Evolutionary conservation across 805 yeast genomes (phyloP), one percentile per base, ranked within the genome.

Genomic region (Saccharomyces kudriavzevii): DNA sequence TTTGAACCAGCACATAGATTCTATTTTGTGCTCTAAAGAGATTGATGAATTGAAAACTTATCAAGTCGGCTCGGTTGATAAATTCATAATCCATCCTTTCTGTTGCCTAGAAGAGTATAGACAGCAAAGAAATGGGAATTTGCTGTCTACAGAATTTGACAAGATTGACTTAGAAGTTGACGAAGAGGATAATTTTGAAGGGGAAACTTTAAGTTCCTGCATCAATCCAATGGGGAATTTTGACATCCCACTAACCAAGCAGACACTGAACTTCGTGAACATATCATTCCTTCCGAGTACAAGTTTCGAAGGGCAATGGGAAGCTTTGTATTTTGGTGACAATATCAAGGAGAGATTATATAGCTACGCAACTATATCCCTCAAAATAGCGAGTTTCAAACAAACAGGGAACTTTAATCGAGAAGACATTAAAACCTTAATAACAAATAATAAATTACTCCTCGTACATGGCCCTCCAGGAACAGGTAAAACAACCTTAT

Each of bases 381-480:
- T 70, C 30, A 65, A 64, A 40, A 45, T 70, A 28, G 56, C 66
- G 2, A 55, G 54, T 5, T 55, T 52, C 51, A 48, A 58, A 28
- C 54, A 55, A 10, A 48, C 49, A 40, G 40, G 51, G 47, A 30
- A 52, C 45, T 17, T 47, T 3, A 49, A 43, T 20, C 11, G 45
- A 26, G 28, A 35, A 2, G 47, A 52, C 49, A 24, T 45, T 45
- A 14, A 45, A 49, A 29, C 40, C 9, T 49, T n/a, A 52, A 56
- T 17, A 50, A 52, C 52, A n/a, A 66, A 60, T 46, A 67, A 67
- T 52, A 66, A 67, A 49, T 47, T 68, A 20, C 48, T 68, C 4
- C 52, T 68, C 26, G 54, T 75, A 0, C 73, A 75, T 59, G 80
- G 80, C 0, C 75, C 78, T 2, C 78, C 80, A 3, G 80, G 80